Evolutionary conservation across 78 protist genomes (phyloP).

Genomic region (Dictyostelium purpureum): DNA sequence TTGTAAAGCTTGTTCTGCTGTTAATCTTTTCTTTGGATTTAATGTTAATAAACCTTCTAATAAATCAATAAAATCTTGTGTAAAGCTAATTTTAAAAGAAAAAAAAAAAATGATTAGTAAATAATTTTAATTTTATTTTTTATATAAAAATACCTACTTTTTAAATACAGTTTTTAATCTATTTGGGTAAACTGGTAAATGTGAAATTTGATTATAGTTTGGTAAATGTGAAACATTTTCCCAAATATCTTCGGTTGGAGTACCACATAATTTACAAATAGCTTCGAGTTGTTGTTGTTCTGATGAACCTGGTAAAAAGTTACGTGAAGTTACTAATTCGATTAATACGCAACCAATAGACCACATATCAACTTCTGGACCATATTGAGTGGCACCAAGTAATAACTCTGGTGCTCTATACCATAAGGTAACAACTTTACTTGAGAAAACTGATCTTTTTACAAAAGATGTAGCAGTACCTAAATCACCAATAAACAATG

Average conservation of each 20-base stretch:
- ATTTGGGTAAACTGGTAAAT: conserved; percentile 58
- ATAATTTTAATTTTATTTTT: neutral
- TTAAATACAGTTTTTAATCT: conserved; percentile 59
- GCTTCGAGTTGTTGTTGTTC: conserved; percentile 75
- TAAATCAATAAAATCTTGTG: conserved; percentile 63
- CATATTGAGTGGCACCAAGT: conserved; percentile 84
- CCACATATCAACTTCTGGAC: conserved; percentile 90
- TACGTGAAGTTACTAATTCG: conserved; percentile 71
- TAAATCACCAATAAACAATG: conserved; percentile 70
- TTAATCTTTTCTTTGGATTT: conserved; percentile 68
- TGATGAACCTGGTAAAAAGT: conserved; percentile 56
- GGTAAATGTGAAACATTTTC: conserved; percentile 91
- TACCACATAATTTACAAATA: conserved; percentile 75
- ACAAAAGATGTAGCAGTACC: conserved; percentile 71
- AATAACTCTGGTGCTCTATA: conserved; percentile 93
- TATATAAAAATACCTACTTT: neutral
- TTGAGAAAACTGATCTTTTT: conserved; percentile 47
- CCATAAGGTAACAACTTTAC: conserved; percentile 86
- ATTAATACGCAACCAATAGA: conserved; percentile 83
- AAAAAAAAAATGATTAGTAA: neutral
- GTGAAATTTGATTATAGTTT: conserved; percentile 43
- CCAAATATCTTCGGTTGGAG: conserved; percentile 94
- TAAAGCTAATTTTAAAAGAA: neutral
- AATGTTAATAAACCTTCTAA: conserved; percentile 66
- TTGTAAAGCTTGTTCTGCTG: conserved; percentile 58